Base-by-base conservation (phyloP, 495 filamentous ascomycete genomes). In the Echria macrotheca region DNA sequence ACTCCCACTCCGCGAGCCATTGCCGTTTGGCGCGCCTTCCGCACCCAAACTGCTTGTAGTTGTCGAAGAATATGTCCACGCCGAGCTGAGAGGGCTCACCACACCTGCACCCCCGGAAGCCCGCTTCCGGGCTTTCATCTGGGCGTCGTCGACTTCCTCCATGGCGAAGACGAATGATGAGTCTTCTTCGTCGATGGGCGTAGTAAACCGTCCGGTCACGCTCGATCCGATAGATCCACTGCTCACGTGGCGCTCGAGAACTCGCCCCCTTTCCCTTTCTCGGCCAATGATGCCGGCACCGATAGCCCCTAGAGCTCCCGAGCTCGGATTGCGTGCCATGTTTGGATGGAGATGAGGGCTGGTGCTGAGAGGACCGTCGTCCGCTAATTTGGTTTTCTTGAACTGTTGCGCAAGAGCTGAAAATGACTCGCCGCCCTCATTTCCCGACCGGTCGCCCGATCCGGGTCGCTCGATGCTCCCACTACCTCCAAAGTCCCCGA, bases 81-180 rank as follows among this genome's bases (percentile, higher is more conserved):
- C 63, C 43, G 57, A 55, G 23, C 61, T 54, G 7, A 62, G 38
- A n/a, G 69, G 59, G 47, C 60, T 62, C 2, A 58, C 54, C 28
- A 57, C 63, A 9, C 64, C 69, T 4, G 60, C 38, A 11, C 64
- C 59, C 5, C 57, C 56, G 17, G 70, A 72, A 24, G 49, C 63
- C 17, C 73, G 63, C 59, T 76, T 76, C 40, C 63, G 52, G 14
- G 67, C 65, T 12, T 68, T 56, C 38, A 63, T 66, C 22, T 79
- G 70, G 2, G 64, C 62, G 1, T 81, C 80, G 39, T 81, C 80
- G 49, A 87, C 85, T 47, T 87, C 85, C 56, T 89, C 86, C 85
- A 90, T 88, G 26, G 75, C 81, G 51, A 91, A 91, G n/a, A 89
- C 85, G 41, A 87, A 76, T 21, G 87, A 80, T 15, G 77, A 69